A percentile compares a stretch with the other conserved stretches of the same genome.
phyloP scores from a whole-genome alignment of 2,329 filamentous ascomycete species.

The Mariannaea sp. region DNA sequence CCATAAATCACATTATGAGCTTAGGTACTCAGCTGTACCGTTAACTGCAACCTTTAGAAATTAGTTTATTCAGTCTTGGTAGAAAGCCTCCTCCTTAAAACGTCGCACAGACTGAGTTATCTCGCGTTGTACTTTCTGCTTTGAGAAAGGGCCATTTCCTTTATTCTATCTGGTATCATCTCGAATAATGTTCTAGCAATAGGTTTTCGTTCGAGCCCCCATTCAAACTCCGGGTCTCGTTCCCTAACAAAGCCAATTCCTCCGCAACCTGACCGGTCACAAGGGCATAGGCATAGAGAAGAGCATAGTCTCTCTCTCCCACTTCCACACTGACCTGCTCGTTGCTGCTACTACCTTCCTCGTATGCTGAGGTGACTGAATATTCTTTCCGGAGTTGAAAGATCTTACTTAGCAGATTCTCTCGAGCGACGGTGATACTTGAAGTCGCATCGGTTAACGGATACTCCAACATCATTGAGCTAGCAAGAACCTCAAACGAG shows the following conservation, averaged over 20 bases:
- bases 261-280: slow-evolving; percentile 70
- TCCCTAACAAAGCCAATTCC: slow-evolving; percentile 63
- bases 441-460: slow-evolving; percentile 87
- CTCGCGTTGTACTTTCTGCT: too few species aligned
- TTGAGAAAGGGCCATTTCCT: too few species aligned
- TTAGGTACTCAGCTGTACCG: too few species aligned
- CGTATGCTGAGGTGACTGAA: slow-evolving; percentile 36
- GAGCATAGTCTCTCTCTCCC: slow-evolving; percentile 81
- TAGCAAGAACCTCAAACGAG: slow-evolving; percentile 82
- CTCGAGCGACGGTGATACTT: slow-evolving; percentile 78
- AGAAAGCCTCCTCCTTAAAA: too few species aligned
- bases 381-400: slow-evolving; percentile 81
- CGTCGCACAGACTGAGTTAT: too few species aligned
- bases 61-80: too few species aligned
- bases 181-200: slow-evolving; percentile 25
- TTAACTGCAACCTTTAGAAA: too few species aligned
- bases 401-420: slow-evolving; percentile 82
- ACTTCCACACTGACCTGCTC: slow-evolving; percentile 41
- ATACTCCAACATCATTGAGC: slow-evolving; percentile 91
- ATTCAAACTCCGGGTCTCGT: slow-evolving; percentile 46
- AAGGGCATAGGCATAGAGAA: slow-evolving; percentile 87
- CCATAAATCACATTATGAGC: too few species aligned
- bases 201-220: slow-evolving; percentile 31
- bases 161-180: too few species aligned
- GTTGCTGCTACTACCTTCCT: slow-evolving; percentile 26